Percentiles rank a stretch among this genome's conserved stretches.
phyloP scores from a whole-genome alignment of 1,139 yeast genomes.

The Nakaseomyces glabratus region DNA sequence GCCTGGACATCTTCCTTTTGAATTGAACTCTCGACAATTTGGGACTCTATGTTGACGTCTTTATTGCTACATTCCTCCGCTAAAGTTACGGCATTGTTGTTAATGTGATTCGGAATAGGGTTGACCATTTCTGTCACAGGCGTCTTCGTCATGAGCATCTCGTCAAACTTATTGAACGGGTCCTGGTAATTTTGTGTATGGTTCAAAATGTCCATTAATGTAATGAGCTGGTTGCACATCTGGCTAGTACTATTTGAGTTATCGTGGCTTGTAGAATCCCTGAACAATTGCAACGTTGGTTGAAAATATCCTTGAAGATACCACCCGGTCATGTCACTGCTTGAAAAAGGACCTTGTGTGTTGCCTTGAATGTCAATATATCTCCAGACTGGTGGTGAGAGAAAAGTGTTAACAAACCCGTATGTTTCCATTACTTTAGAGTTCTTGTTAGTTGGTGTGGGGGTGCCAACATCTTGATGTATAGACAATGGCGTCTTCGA shows the following conservation, averaged over 20 bases:
- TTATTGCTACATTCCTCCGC: no score
- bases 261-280: conserved; percentile 19
- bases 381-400: conserved; percentile 20
- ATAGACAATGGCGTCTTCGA: conserved; percentile 2
- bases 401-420: conserved; percentile 4
- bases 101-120: conserved; percentile 1
- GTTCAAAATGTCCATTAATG: conserved; percentile 22
- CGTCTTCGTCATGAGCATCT: conserved; percentile 1
- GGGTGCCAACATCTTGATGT: neutral
- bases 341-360: conserved; percentile 30
- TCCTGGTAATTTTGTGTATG: conserved; percentile 22
- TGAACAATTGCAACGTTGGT: conserved; percentile 21
- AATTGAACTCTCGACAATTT: no score
- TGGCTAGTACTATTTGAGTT: conserved; percentile 15
- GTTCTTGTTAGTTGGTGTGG: conserved; percentile 1
- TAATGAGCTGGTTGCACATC: conserved; percentile 22
- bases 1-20: no score
- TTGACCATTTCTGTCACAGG: conserved; percentile 1
- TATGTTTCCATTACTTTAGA: conserved; percentile 2
- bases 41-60: no score
- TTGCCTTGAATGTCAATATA: conserved; percentile 28
- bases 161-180: conserved; percentile 26
- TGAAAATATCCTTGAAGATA: conserved; percentile 26
- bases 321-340: conserved; percentile 29
- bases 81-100: neutral